Percentiles rank a stretch among this genome's conserved stretches.
These are phyloP conservation scores for Trametes cubensis DNA, from an alignment of 768 basidiomycete species.

Conservation along the genomic window DNA sequence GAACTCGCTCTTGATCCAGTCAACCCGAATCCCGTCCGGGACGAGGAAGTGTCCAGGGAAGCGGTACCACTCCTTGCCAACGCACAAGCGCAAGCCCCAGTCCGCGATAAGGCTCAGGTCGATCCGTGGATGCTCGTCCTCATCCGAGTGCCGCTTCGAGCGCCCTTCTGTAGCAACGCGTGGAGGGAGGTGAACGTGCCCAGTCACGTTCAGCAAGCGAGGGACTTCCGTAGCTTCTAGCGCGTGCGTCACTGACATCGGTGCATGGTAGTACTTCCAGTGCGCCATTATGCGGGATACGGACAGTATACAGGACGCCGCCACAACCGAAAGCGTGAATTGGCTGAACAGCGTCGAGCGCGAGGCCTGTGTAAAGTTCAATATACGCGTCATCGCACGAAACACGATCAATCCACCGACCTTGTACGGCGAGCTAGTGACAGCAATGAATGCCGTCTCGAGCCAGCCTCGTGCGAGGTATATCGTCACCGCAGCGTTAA, in stretches of 20 bases:
- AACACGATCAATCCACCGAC: constrained; percentile 48
- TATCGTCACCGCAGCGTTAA: constrained; percentile 90
- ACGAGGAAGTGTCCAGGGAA: constrained; percentile 91
- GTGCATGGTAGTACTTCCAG: constrained; percentile 89
- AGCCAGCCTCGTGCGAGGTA: constrained; percentile 88
- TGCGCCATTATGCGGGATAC: constrained; percentile 80
- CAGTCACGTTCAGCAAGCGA: constrained; percentile 72
- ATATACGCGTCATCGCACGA: background rate
- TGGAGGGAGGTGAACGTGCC: constrained; percentile 55
- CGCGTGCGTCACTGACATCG: constrained; percentile 66
- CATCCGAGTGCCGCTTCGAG: constrained; percentile 31
- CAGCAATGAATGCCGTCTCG: constrained; percentile 70
- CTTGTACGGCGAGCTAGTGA: constrained; percentile 83
- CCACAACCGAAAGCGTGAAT: constrained; percentile 71
- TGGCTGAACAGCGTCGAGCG: constrained; percentile 72
- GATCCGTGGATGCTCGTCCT: constrained; percentile 49
- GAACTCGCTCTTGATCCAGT: constrained; percentile 92
- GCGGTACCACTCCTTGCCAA: constrained; percentile 95
- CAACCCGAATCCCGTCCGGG: constrained; percentile 78
- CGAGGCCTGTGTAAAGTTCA: constrained; percentile 62
- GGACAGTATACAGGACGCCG: constrained; percentile 70
- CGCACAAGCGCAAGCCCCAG: constrained; percentile 77
- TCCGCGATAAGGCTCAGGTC: constrained; percentile 69
- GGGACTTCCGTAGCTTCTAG: constrained; percentile 84
- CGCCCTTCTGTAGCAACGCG: constrained; percentile 28